phyloP scores from a whole-genome alignment of 2,329 filamentous ascomycete species.

The Ophiostoma triangulosporum region DNA sequence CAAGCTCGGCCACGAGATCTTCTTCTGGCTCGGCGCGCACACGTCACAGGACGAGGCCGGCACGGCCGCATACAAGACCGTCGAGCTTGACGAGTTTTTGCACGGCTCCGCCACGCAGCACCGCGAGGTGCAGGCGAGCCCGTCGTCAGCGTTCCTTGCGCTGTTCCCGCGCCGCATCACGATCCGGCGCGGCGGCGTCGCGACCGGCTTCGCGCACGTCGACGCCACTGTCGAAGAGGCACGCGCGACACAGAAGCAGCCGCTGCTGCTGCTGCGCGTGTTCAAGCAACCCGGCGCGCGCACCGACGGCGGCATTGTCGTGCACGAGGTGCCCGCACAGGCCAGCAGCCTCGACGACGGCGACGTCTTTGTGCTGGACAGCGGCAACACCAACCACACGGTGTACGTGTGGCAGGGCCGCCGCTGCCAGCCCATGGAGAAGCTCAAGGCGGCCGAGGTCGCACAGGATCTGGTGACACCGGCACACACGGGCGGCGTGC shows the following conservation, averaged over 20 bases:
- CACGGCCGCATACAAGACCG: constrained; percentile 56
- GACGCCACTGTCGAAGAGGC: constrained; percentile 27
- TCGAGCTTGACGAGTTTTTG: constrained; percentile 56
- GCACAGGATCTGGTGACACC: constrained; percentile 47
- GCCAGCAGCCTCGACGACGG: constrained; percentile 49
- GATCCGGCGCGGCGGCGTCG: constrained; percentile 47
- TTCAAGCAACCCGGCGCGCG: constrained; percentile 37
- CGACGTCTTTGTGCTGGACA: constrained; percentile 54
- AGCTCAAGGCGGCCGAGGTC: constrained; percentile 52
- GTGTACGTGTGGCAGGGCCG: constrained; percentile 59
- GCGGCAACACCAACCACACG: constrained; percentile 32
- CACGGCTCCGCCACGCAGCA: constrained; percentile 48
- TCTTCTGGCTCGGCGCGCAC: constrained; percentile 55
- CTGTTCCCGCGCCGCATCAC: constrained; percentile 43
- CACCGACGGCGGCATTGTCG: constrained; percentile 24
- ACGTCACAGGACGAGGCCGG: constrained; percentile 57
- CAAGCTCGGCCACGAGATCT: constrained; percentile 47
- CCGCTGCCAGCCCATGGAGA: constrained; percentile 54
- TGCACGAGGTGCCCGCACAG: constrained; percentile 46
- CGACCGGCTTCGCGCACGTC: constrained; percentile 50
- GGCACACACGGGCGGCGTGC: constrained; percentile 50
- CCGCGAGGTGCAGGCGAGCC: constrained; percentile 46
- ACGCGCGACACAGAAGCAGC: constrained; percentile 19
- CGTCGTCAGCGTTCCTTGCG: constrained; percentile 44
- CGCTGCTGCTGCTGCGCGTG: constrained; percentile 42